phyloP scores from a whole-genome alignment of 2,329 filamentous ascomycete species.

The Cordyceps militaris region DNA sequence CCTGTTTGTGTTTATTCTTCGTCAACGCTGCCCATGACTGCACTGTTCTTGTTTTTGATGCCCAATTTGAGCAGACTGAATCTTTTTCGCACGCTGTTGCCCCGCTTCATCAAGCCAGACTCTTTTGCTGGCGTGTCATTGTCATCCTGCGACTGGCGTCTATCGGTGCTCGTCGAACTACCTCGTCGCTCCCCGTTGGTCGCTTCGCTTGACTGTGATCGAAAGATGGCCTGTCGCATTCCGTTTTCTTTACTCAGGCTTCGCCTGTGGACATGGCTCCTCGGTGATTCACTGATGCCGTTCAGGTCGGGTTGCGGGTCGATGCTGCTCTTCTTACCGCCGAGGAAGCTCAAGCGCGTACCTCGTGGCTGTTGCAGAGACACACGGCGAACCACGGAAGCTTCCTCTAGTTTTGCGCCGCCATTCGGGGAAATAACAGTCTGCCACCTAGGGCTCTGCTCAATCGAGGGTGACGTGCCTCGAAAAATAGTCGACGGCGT shows the following conservation, averaged over 20 bases:
- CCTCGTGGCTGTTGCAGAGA: conserved; percentile 41
- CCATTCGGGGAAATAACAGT: conserved; percentile 29
- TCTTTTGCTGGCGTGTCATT: conserved; percentile 25
- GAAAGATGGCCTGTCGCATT: conserved; percentile 37
- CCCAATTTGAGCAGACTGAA: conserved; percentile 72
- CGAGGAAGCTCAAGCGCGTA: conserved; percentile 50
- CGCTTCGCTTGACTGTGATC: conserved; percentile 25
- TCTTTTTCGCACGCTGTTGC: conserved; percentile 63
- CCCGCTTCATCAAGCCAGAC: conserved; percentile 40
- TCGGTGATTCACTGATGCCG: conserved; percentile 20
- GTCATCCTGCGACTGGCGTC: conserved; percentile 17
- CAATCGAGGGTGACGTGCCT: conserved; percentile 41
- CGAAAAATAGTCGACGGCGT: conserved; percentile 40
- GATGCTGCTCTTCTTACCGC: conserved; percentile 42
- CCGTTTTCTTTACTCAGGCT: conserved; percentile 24
- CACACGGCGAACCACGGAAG: conserved; percentile 44
- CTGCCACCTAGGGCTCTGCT: conserved; percentile 27
- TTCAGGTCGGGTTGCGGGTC: conserved; percentile 24
- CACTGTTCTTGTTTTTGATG: conserved; percentile 54
- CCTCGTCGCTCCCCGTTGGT: conserved; percentile 15
- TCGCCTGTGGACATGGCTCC: conserved; percentile 21
- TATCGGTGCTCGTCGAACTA: conserved; percentile 21
- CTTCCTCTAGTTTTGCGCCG: conserved; percentile 38
- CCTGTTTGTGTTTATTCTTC: conserved; percentile 40
- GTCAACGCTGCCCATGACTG: conserved; percentile 46